Evolutionary conservation across 495 filamentous ascomycete species (phyloP).

Genomic region (Hypoxylon intermedium): DNA sequence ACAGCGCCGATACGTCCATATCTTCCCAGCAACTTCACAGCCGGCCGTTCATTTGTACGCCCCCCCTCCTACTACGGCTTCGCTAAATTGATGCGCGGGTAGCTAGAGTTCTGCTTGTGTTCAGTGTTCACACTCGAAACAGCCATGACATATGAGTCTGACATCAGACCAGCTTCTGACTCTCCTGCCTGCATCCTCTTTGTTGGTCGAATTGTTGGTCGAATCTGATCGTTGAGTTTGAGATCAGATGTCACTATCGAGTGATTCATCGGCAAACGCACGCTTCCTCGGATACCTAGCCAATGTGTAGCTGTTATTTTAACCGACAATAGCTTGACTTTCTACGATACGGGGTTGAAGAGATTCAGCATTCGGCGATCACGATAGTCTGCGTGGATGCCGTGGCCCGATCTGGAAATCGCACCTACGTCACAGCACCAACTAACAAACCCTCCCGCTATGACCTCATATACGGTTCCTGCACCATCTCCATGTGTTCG

Average conservation of each 20-base stretch:
- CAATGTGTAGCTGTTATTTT: constrained; percentile 6
- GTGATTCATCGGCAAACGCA: constrained; percentile 2
- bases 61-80: neutral
- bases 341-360: neutral
- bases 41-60: constrained; percentile 9
- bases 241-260: constrained; percentile 5
- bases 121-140: constrained; percentile 18
- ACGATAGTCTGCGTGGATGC: constrained; percentile 10
- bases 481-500: neutral
- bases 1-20: constrained; percentile 12
- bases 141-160: constrained; percentile 30
- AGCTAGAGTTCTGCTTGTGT: constrained; percentile 6
- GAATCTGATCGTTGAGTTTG: constrained; percentile 1
- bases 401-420: constrained; percentile 10
- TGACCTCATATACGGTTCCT: constrained; percentile 11
- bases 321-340: neutral
- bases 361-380: neutral
- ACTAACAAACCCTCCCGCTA: constrained; percentile 5
- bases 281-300: neutral
- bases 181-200: constrained; percentile 3
- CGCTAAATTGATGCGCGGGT: neutral
- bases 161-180: constrained; percentile 30
- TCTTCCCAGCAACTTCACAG: neutral
- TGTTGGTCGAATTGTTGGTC: constrained; percentile 17
- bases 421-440: constrained; percentile 23